Conservation (phyloP, 2,329 filamentous ascomycete species). For the Samsoniella hepiali region DNA sequence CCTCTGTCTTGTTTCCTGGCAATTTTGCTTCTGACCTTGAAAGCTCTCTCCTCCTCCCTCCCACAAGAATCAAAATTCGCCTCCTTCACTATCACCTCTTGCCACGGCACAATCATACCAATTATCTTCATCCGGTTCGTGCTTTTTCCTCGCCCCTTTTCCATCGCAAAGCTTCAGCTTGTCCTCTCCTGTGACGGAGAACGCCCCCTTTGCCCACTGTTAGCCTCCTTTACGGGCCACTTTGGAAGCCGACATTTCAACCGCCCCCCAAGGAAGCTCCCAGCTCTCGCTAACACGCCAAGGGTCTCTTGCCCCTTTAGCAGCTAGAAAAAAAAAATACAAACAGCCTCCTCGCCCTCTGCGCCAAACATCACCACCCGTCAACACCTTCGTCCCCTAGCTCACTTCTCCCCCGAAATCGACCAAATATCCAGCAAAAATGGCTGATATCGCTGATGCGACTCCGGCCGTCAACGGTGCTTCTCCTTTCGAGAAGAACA, state of each 20-base stretch:
- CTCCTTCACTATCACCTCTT: conserved; percentile 9
- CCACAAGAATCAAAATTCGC: conserved; percentile 1
- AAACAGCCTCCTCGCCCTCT: background rate
- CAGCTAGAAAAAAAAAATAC: conserved; percentile 13
- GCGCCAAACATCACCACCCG: conserved; percentile 15
- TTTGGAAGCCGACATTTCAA: background rate
- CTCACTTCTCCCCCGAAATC: conserved; percentile 3
- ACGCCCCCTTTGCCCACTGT: background rate
- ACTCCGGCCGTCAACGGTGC: conserved; percentile 44
- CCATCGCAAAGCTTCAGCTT: background rate
- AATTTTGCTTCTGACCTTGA: conserved; percentile 16
- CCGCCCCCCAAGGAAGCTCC: conserved; percentile 1
- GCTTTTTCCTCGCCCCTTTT: background rate
- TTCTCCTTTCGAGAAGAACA: conserved; percentile 45
- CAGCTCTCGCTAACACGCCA: conserved; percentile 17
- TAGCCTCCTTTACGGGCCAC: conserved; percentile 1
- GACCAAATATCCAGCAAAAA: conserved; percentile 24
- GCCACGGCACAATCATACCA: background rate
- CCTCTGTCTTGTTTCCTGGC: conserved; percentile 12
- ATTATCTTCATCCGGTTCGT: conserved; percentile 12
- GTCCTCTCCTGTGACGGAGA: background rate
- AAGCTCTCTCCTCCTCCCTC: conserved; percentile 12
- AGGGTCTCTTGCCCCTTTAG: conserved; percentile 18
- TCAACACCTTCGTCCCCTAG: background rate
- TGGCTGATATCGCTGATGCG: conserved; percentile 42